phyloP scores from a whole-genome alignment of 1,139 yeast genomes.

The Saccharomyces hybrid region DNA sequence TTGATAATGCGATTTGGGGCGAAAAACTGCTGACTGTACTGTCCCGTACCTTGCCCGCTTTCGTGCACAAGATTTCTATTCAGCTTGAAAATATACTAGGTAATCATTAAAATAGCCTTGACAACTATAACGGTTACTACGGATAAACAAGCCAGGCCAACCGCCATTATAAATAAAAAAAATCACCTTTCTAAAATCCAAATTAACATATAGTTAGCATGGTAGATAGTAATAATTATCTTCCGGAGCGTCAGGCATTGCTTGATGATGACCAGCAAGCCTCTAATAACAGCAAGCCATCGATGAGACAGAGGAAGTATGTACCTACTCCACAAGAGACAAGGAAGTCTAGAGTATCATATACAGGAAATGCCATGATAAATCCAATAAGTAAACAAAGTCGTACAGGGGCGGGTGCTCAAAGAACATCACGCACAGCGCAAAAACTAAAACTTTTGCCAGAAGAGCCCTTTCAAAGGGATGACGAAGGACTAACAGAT shows the following conservation, averaged over 20 bases:
- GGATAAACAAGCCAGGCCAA: neutral
- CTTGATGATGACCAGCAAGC: neutral
- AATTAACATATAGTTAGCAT: neutral
- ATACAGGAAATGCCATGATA: neutral
- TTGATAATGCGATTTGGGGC: neutral
- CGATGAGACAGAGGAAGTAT: neutral
- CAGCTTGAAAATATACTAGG: neutral
- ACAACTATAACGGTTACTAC: neutral
- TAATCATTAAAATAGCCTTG: neutral
- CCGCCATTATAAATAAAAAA: neutral
- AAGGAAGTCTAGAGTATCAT: neutral
- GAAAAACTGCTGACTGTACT: neutral
- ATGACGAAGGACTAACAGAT: slow-evolving; percentile 33
- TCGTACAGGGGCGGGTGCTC: slow-evolving; percentile 56
- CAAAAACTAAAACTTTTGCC: slow-evolving; percentile 84
- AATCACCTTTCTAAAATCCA: neutral
- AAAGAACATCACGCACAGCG: slow-evolving; percentile 79
- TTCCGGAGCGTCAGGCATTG: neutral
- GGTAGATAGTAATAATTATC: neutral
- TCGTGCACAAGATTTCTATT: neutral
- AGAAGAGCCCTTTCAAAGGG: slow-evolving; percentile 49
- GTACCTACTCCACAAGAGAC: neutral
- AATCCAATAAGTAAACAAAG: neutral
- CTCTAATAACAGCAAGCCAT: neutral
- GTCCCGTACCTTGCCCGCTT: neutral